Percentiles rank a stretch among this genome's conserved stretches.
Evolutionary conservation across 2,329 filamentous ascomycete genomes (phyloP).

Genomic region (Claviceps capensis): DNA sequence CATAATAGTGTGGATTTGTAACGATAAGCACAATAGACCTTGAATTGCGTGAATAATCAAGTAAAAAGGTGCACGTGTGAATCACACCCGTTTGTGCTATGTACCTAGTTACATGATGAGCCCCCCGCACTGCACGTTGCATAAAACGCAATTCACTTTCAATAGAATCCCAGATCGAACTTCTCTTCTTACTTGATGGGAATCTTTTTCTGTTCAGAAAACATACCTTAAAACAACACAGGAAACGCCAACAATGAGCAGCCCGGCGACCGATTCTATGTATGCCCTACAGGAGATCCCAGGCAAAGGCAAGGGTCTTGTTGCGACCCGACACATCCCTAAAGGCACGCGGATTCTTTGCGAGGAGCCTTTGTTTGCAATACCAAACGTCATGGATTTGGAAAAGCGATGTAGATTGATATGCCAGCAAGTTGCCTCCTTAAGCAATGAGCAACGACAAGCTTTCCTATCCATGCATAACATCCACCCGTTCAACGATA

Average conservation of each 20-base stretch:
- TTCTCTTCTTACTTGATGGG: not conserved
- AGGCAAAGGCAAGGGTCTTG: not conserved
- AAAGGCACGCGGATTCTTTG: not conserved
- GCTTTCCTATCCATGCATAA: too few species aligned
- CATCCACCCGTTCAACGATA: too few species aligned
- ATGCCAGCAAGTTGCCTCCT: too few species aligned
- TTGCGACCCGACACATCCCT: not conserved
- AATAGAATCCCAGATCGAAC: not conserved
- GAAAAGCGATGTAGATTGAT: too few species aligned
- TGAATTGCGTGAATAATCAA: not conserved
- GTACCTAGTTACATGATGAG: too few species aligned
- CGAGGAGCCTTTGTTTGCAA: not conserved
- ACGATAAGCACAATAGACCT: too few species aligned
- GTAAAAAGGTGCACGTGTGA: too few species aligned
- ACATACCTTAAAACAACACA: not conserved
- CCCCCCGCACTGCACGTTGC: too few species aligned
- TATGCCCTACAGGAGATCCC: not conserved
- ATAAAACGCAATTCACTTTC: not conserved
- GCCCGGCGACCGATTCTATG: not conserved
- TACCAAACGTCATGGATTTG: not conserved
- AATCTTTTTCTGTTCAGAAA: not conserved
- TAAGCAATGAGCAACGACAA: too few species aligned
- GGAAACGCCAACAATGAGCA: not conserved
- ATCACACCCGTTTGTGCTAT: too few species aligned
- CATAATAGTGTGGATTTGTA: too few species aligned